Evolutionary conservation across 1,284 basidiomycete genomes (phyloP).

Genomic region (Malassezia obtusa): DNA sequence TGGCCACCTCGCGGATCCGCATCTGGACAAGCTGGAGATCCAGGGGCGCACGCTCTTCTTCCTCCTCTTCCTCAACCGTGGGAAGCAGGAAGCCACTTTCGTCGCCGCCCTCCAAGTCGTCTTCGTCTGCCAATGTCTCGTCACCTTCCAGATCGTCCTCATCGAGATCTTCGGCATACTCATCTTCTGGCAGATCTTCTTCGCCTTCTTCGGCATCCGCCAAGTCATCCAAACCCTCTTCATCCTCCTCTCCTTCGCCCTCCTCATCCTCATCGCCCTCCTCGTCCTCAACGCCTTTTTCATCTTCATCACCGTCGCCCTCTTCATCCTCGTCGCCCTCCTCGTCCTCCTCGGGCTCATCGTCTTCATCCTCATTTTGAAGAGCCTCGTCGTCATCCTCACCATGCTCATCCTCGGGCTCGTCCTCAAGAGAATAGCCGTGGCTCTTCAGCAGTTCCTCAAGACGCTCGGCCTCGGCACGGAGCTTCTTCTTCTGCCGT

Average conservation of each 20-base stretch:
- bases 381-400: slow-evolving; percentile 14
- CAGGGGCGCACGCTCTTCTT: slow-evolving; percentile 55
- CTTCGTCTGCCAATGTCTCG: slow-evolving; percentile 17
- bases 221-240: slow-evolving; percentile 18
- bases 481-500: slow-evolving; percentile 41
- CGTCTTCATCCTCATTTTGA: slow-evolving; percentile 26
- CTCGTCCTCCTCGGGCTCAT: slow-evolving; percentile 23
- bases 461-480: slow-evolving; percentile 45
- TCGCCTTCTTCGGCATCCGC: slow-evolving; percentile 23
- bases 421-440: slow-evolving; percentile 35
- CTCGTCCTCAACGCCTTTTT: too few relatives aligned
- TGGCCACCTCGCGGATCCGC: slow-evolving; percentile 77
- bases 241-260: slow-evolving; percentile 26
- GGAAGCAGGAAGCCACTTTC: slow-evolving; percentile 64
- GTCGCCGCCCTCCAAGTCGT: slow-evolving; percentile 54
- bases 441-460: slow-evolving; percentile 43
- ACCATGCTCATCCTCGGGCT: slow-evolving; percentile 17
- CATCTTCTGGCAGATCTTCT: neutral
- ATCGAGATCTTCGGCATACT: neutral
- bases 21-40: slow-evolving; percentile 73
- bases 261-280: slow-evolving; percentile 21
- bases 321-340: slow-evolving; percentile 20
- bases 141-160: slow-evolving; percentile 17
- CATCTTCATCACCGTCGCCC: slow-evolving; percentile 12
- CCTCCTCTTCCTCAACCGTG: slow-evolving; percentile 68